phyloP scores from a whole-genome alignment of 768 basidiomycete genomes.

The Rhodosporidiobolus odoratus region DNA sequence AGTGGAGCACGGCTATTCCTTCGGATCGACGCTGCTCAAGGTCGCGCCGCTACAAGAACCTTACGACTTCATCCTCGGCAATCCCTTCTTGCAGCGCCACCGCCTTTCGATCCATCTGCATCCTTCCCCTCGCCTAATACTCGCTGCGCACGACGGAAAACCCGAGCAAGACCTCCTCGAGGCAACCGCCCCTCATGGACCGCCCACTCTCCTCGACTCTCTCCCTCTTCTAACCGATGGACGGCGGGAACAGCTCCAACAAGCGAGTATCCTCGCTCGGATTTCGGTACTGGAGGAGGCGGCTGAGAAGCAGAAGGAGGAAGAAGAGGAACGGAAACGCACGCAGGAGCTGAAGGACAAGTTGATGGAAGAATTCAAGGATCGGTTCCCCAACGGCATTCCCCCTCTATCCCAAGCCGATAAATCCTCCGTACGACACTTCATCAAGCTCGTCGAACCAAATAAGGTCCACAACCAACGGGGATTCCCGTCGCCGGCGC shows the following conservation, averaged over 20 bases:
- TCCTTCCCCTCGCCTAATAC: background rate
- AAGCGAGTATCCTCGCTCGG: no score
- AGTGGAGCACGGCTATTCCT: background rate
- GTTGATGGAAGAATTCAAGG: background rate
- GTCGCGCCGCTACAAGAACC: slow-evolving; percentile 4
- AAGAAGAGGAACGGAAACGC: background rate
- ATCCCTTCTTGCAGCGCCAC: slow-evolving; percentile 1
- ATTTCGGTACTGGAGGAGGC: no score
- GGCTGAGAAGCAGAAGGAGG: background rate
- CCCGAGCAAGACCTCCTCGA: background rate
- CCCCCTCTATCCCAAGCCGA: background rate
- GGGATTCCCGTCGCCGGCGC: background rate
- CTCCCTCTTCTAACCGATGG: no score
- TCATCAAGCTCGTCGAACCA: slow-evolving; percentile 4
- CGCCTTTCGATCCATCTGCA: background rate
- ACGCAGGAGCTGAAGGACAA: background rate
- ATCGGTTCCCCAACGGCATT: slow-evolving; percentile 7
- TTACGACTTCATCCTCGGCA: slow-evolving; percentile 13
- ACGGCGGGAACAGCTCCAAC: background rate
- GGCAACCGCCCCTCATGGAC: background rate
- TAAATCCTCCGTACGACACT: background rate
- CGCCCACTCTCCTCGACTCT: background rate
- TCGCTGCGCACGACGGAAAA: no score
- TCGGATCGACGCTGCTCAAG: background rate
- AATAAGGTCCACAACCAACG: slow-evolving; percentile 9